Evolutionary conservation across 441 rosid species (phyloP).

Genomic region (Jatropha podagrica): DNA sequence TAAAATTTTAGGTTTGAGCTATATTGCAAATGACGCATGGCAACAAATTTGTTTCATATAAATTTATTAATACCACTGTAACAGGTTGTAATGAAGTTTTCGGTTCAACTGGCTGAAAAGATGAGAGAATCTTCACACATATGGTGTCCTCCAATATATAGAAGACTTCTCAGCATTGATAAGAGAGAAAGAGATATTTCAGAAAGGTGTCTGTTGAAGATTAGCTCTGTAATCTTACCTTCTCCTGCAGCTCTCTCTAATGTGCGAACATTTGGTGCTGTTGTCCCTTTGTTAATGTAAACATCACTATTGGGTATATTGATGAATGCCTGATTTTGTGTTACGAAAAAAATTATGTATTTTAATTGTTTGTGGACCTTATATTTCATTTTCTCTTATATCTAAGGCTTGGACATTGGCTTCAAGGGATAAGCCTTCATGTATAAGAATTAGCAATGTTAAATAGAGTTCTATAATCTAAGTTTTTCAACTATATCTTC

Average conservation of each 20-base stretch:
- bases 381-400: neutral
- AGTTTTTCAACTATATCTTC: neutral
- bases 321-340: neutral
- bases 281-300: neutral
- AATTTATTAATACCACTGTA: constrained; percentile 13
- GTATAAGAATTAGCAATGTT: neutral
- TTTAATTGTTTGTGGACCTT: neutral
- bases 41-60: neutral
- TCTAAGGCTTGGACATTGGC: constrained; percentile 1
- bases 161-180: constrained; percentile 56
- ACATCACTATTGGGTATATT: neutral
- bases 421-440: neutral
- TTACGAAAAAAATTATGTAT: neutral
- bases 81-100: constrained; percentile 49
- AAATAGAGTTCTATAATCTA: constrained; percentile 1
- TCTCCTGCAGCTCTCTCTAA: constrained; percentile 44
- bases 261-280: constrained; percentile 29
- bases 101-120: constrained; percentile 36
- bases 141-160: constrained; percentile 53
- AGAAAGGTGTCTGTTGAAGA: constrained; percentile 51
- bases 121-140: constrained; percentile 49
- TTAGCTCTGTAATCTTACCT: constrained; percentile 41
- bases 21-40: neutral
- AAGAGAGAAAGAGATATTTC: constrained; percentile 57
- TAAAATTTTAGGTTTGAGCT: neutral